Evolutionary conservation across 306 rosid species (phyloP).

Genomic region (Cucumis hystrix): DNA sequence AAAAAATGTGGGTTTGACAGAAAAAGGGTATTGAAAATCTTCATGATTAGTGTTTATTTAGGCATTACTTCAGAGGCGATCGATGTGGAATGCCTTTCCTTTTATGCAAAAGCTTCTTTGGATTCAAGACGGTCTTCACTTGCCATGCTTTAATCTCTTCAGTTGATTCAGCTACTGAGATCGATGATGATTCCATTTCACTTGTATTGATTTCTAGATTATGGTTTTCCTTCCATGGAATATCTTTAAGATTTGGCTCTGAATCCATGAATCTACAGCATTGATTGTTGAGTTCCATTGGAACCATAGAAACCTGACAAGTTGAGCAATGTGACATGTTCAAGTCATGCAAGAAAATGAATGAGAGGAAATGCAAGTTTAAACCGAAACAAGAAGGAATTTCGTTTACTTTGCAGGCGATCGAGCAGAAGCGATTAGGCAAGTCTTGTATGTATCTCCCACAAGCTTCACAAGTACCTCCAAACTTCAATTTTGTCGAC

Average conservation of each 20-base stretch:
- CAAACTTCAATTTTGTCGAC: slow-evolving; percentile 42
- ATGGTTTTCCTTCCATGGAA: slow-evolving; percentile 24
- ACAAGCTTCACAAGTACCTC: slow-evolving; percentile 79
- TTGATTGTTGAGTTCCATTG: slow-evolving; percentile 25
- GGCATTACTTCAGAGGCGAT: slow-evolving; percentile 37
- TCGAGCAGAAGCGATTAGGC: slow-evolving; percentile 78
- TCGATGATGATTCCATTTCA: slow-evolving; percentile 42
- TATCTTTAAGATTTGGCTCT: slow-evolving; percentile 26
- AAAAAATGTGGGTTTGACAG: slow-evolving; percentile 4
- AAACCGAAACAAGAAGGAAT: not conserved
- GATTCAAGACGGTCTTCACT: slow-evolving; percentile 29
- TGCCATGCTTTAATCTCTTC: slow-evolving; percentile 44
- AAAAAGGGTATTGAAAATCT: slow-evolving; percentile 9
- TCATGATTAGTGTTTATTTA: slow-evolving; percentile 2
- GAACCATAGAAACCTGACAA: slow-evolving; percentile 20
- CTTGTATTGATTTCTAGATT: slow-evolving; percentile 37
- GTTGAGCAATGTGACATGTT: not conserved
- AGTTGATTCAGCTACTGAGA: slow-evolving; percentile 64
- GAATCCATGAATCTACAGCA: slow-evolving; percentile 14
- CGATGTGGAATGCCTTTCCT: slow-evolving; percentile 68
- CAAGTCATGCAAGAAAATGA: not conserved
- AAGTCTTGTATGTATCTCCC: slow-evolving; percentile 74
- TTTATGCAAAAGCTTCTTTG: slow-evolving; percentile 52
- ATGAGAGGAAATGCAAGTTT: not conserved
- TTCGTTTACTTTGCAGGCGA: slow-evolving; percentile 73